phyloP scores from a whole-genome alignment of 2,329 filamentous ascomycete species.

The Rutstroemia sp. region DNA sequence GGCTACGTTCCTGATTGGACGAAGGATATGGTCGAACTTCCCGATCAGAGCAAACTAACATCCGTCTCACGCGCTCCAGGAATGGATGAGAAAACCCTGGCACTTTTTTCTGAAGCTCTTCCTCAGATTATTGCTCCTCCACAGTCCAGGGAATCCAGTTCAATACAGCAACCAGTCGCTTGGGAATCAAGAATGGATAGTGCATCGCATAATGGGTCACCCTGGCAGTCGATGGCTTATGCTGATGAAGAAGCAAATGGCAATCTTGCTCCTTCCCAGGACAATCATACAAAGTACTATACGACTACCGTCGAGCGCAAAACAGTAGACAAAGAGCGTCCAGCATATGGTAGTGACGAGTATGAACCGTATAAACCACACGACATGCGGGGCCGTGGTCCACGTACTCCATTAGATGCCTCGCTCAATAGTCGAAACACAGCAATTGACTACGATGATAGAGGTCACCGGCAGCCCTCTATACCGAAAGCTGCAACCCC shows the following conservation, averaged over 20 bases:
- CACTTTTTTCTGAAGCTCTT: constrained; percentile 43
- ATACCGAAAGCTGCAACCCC: neutral
- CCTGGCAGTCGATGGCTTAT: constrained; percentile 1
- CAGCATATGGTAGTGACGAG: constrained; percentile 16
- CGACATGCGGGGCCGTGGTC: constrained; percentile 12
- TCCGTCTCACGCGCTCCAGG: constrained; percentile 43
- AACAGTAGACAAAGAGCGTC: constrained; percentile 11
- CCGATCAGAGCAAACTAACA: constrained; percentile 41
- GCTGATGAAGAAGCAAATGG: constrained; percentile 10
- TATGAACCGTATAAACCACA: constrained; percentile 23
- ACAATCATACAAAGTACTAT: constrained; percentile 29
- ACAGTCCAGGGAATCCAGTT: neutral
- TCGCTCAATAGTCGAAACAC: neutral
- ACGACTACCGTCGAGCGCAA: constrained; percentile 8
- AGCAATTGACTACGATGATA: neutral
- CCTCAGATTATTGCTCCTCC: constrained; percentile 33
- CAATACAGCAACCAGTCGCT: neutral
- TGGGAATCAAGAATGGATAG: constrained; percentile 3
- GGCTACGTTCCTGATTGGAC: constrained; percentile 44
- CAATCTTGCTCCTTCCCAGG: constrained; percentile 24
- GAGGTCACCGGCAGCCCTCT: neutral
- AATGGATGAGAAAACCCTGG: constrained; percentile 49
- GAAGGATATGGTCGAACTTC: constrained; percentile 53
- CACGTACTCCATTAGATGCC: neutral
- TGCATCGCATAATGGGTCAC: neutral